Evolutionary conservation across 2,329 filamentous ascomycete species (phyloP), one percentile per base, ranked within the genome.

Genomic region (Cadophora gregata): DNA sequence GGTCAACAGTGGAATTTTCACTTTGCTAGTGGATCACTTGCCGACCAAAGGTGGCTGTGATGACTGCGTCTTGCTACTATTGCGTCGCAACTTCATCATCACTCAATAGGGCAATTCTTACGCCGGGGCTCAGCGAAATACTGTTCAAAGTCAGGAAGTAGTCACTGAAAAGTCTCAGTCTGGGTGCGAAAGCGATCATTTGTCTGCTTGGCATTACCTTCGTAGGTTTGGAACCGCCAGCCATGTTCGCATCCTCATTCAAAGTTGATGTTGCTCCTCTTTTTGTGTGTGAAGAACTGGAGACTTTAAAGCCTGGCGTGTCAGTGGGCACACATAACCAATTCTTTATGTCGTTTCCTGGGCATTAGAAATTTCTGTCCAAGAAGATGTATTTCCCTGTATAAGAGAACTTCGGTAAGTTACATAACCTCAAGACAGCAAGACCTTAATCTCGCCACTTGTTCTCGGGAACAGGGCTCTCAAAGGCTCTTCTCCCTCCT

Each of bases 381-480:
- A n/a, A n/a, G n/a, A n/a, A n/a, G n/a, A n/a, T n/a, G n/a, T 53
- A n/a, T 7, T 53, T 29, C 10, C 14, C n/a, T 31, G n/a, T 36
- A n/a, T 16, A 21, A 14, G 2, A 12, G 14, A 38, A 24, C 6
- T 42, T 12, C 27, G n/a, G n/a, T 6, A 24, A 2, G 0, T 14
- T n/a, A 27, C 4, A 16, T 27, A 16, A n/a, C 3, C 21, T 58
- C 33, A 78, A 53, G 76, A 77, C 24, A 78, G 69, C 31, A 78
- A 65, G 21, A 78, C 77, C 51, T 75, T 73, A 14, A 78, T 75
- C 53, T 78, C 77, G 9, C 73, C 76, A 63, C 74, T 72, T 14
- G 77, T 78, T 53, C 77, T 72, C 5, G 77, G 77, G 62, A 77
- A 78, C 47, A 77, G 63, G 12, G 69, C 62, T 24, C 75, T 59